phyloP scores from a whole-genome alignment of 2,329 filamentous ascomycete genomes.

The Diplocarpon mali region DNA sequence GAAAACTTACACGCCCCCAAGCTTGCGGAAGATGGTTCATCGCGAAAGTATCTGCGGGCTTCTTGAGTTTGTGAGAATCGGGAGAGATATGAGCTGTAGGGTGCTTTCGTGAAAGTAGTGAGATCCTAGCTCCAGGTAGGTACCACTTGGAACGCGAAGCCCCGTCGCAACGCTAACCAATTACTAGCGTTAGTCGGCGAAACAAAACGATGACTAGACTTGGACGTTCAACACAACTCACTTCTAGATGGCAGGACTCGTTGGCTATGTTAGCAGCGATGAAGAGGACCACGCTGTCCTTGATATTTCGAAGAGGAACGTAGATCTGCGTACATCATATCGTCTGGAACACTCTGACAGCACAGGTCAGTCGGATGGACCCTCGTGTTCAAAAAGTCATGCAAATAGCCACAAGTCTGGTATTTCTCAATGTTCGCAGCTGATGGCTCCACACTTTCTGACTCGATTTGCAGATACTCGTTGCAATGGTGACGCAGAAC shows the following conservation, averaged over 20 bases:
- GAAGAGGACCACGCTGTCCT: constrained; percentile 25
- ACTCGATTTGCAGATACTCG: no score
- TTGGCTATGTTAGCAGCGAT: constrained; percentile 31
- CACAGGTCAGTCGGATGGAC: constrained; percentile 12
- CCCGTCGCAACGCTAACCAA: background rate
- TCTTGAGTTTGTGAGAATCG: constrained; percentile 3
- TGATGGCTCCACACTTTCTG: no score
- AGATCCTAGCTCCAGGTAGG: constrained; percentile 12
- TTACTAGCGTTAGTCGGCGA: background rate
- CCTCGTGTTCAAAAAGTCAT: constrained; percentile 3
- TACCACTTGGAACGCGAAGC: constrained; percentile 17
- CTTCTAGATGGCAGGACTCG: constrained; percentile 26
- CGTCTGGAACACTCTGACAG: constrained; percentile 12
- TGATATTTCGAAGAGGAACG: constrained; percentile 13
- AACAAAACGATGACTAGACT: background rate
- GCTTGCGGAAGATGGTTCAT: constrained; percentile 67
- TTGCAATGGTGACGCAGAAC: background rate
- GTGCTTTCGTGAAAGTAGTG: constrained; percentile 1
- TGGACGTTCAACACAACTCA: background rate
- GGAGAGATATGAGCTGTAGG: constrained; percentile 5
- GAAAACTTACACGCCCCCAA: constrained; percentile 55
- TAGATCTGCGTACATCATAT: constrained; percentile 9
- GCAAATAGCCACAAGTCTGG: constrained; percentile 14
- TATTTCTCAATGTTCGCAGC: constrained; percentile 6
- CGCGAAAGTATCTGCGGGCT: constrained; percentile 8